Evolutionary conservation across 306 rosid species (phyloP).

Genomic region (Sophora flavescens): DNA sequence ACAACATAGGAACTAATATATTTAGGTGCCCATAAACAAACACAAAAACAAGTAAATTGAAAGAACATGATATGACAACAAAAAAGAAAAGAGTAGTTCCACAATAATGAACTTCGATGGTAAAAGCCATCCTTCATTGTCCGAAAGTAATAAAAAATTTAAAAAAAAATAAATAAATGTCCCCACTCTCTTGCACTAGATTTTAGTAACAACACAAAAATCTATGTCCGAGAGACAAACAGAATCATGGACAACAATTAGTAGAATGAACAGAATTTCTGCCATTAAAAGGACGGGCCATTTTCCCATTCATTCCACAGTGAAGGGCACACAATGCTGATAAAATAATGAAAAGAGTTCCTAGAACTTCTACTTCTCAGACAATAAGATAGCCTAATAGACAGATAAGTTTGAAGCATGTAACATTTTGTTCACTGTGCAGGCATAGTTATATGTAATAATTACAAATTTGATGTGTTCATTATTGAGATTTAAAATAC

Average conservation of each 20-base stretch:
- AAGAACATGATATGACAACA: neutral
- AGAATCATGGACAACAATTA: slow-evolving; percentile 8
- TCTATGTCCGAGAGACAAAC: neutral
- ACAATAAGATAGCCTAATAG: neutral
- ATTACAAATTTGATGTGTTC: neutral
- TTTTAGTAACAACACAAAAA: neutral
- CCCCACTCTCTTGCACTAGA: neutral
- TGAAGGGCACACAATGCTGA: neutral
- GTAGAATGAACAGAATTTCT: neutral
- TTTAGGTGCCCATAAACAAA: neutral
- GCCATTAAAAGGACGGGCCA: neutral
- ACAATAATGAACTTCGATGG: neutral
- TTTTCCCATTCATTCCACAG: slow-evolving; percentile 11
- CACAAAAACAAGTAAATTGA: neutral
- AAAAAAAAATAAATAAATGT: neutral
- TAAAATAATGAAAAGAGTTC: neutral
- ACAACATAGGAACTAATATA: neutral
- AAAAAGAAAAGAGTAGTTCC: neutral
- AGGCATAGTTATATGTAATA: neutral
- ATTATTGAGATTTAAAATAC: neutral
- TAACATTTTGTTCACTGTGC: neutral
- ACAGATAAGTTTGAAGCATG: slow-evolving; percentile 6
- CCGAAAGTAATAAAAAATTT: neutral
- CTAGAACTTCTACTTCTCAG: neutral
- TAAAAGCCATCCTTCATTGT: neutral